Percentiles rank a stretch among this genome's conserved stretches.
These are phyloP conservation scores for Cordyceps fumosorosea DNA, from an alignment of 2,329 filamentous ascomycete genomes.

Conservation along the genomic window DNA sequence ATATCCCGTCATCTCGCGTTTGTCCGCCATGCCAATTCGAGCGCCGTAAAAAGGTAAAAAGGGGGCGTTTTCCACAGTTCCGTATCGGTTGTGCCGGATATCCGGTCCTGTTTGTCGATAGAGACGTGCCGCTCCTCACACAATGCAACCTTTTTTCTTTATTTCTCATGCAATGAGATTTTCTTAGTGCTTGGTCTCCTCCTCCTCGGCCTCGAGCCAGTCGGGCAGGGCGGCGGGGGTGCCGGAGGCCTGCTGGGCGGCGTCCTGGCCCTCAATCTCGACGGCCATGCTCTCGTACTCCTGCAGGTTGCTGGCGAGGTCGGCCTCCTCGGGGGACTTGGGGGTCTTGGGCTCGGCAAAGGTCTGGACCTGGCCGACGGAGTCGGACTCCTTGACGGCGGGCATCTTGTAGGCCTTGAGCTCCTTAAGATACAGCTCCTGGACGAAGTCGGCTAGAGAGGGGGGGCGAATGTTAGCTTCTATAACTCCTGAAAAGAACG, in stretches of 20 bases:
- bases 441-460: slow-evolving; percentile 80
- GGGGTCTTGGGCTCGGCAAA: slow-evolving; percentile 77
- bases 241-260: slow-evolving; percentile 50
- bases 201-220: slow-evolving; percentile 83
- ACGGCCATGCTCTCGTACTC: slow-evolving; percentile 92
- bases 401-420: slow-evolving; percentile 91
- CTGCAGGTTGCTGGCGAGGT: slow-evolving; percentile 85
- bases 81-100: slow-evolving; percentile 8
- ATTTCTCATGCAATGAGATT: background rate
- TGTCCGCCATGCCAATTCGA: slow-evolving; percentile 13
- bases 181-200: slow-evolving; percentile 44
- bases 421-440: slow-evolving; percentile 95
- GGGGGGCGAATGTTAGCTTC: slow-evolving; percentile 1
- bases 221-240: slow-evolving; percentile 53
- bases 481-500: background rate
- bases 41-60: slow-evolving; percentile 5
- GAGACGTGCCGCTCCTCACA: background rate
- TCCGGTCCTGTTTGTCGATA: slow-evolving; percentile 14
- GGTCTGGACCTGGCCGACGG: slow-evolving; percentile 84
- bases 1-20: slow-evolving; percentile 8
- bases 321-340: slow-evolving; percentile 84
- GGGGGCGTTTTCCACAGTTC: background rate
- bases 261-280: slow-evolving; percentile 84
- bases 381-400: slow-evolving; percentile 75
- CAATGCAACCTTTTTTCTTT: background rate